Evolutionary conservation across 2,329 filamentous ascomycete genomes (phyloP).

Genomic region (Arthrobotrys sphaeroides): DNA sequence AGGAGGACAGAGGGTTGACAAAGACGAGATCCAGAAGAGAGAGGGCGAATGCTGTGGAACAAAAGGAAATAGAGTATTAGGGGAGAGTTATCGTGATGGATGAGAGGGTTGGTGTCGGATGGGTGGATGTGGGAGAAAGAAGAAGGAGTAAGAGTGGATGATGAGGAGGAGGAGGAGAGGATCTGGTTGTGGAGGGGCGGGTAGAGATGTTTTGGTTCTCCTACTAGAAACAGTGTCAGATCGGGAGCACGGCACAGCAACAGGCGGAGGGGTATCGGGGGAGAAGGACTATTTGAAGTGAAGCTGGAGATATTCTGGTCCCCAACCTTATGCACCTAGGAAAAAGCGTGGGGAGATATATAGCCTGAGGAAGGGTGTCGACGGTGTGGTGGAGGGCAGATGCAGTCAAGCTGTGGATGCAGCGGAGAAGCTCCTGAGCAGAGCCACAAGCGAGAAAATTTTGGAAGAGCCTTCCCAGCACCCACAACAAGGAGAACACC

Average conservation of each 20-base stretch:
- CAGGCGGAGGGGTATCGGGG: constrained; percentile 1
- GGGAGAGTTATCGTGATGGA: constrained; percentile 54
- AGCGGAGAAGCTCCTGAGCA: constrained; percentile 31
- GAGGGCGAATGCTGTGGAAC: constrained; percentile 54
- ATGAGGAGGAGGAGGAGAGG: constrained; percentile 26
- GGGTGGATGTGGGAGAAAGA: constrained; percentile 25
- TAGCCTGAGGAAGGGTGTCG: not conserved
- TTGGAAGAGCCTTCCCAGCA: constrained; percentile 13
- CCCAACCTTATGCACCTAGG: not conserved
- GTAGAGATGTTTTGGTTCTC: constrained; percentile 52
- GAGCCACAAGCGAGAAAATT: constrained; percentile 45
- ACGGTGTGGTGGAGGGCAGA: constrained; percentile 18
- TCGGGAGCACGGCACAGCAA: constrained; percentile 26
- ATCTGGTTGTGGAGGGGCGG: constrained; percentile 45
- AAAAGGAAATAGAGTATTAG: constrained; percentile 53
- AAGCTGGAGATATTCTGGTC: constrained; percentile 1
- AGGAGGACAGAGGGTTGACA: constrained; percentile 57
- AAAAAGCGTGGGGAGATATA: not conserved
- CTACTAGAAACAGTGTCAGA: constrained; percentile 51
- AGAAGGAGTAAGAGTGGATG: not conserved
- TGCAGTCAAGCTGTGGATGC: constrained; percentile 27
- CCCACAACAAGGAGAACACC: not conserved
- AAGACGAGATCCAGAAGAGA: constrained; percentile 58
- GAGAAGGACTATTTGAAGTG: not conserved
- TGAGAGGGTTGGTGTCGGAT: constrained; percentile 50